Evolutionary conservation across 768 basidiomycete species (phyloP), one percentile per base, ranked within the genome.

Genomic region (Pleurotus tuoliensis): DNA sequence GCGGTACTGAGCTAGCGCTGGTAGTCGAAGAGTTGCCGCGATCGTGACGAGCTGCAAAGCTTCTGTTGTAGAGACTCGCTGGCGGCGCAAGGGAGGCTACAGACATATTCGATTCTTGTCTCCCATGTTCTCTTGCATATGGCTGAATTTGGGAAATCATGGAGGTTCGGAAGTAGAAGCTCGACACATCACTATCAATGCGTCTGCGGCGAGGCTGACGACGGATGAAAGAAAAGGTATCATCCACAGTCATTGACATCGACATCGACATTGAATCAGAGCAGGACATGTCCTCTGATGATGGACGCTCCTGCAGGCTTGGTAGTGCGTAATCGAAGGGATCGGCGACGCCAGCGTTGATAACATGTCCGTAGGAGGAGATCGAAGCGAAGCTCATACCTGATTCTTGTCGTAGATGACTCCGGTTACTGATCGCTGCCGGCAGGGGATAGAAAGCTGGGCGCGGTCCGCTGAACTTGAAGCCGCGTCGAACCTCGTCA

Each of bases 401-500:
- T 0, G 89, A 89, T 38, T 86, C 84, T 12, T 79, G 80, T 47
- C 73, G 75, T 7, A 64, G 64, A 47, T 86, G 82, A 45, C 65
- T 69, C 12, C 56, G 67, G 22, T 71, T 73, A 15, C 71, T 73
- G 38, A n/a, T 53, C 34, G 69, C 63, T 8, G 71, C 69, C 2
- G 66, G 69, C 9, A 82, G 80, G 0, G 86, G 85, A 62, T 88
- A 90, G 67, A 88, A 90, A 1, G 79, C 72, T 1, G 86, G 83
- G 0, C 87, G 80, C 47, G 79, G 73, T 6, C 79, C 74, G 24
- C 75, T 75, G 66, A 88, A 91, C 65, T 92, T 90, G 59, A 91
- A 92, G 1, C 85, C 88, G 49, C 88, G 79, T 27, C 89, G 74
- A n/a, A 91, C 81, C 64, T 90, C 90, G 16, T 86, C 84, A 60